Conservation (phyloP, 257 asterid species). For the Jacaranda copaia region DNA sequence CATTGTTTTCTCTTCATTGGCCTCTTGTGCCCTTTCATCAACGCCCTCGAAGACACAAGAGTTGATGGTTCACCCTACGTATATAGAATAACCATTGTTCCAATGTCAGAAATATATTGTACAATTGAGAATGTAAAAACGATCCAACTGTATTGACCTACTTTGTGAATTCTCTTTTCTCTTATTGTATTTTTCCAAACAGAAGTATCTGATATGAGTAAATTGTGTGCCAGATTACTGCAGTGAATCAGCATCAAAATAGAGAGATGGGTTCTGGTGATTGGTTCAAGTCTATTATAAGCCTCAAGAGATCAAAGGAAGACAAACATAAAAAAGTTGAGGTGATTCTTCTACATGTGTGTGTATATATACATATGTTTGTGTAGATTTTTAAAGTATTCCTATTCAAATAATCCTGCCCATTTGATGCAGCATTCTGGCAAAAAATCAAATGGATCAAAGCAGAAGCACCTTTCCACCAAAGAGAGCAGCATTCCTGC, state of each 20-base stretch:
- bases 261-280: conserved; percentile 56
- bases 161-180: too few species aligned
- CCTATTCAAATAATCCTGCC: conserved; percentile 17
- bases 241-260: conserved; percentile 13
- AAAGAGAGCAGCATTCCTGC: conserved; percentile 33
- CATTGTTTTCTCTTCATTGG: too few species aligned
- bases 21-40: too few species aligned
- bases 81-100: too few species aligned
- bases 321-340: conserved; percentile 41
- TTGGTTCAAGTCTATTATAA: conserved; percentile 57
- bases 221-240: conserved; percentile 1
- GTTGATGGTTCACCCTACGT: too few species aligned
- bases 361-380: not conserved
- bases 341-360: conserved; percentile 29
- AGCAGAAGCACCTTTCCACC: not conserved
- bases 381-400: not conserved
- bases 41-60: too few species aligned
- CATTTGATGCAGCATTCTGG: conserved; percentile 30
- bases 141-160: too few species aligned
- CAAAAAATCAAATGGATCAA: conserved; percentile 34
- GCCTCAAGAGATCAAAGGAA: conserved; percentile 52
- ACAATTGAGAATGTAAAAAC: too few species aligned
- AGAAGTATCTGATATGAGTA: not conserved
- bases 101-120: too few species aligned
- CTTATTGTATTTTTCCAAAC: not conserved